Base-by-base conservation (phyloP, 106 monocot genomes). In the Allium sativum region DNA sequence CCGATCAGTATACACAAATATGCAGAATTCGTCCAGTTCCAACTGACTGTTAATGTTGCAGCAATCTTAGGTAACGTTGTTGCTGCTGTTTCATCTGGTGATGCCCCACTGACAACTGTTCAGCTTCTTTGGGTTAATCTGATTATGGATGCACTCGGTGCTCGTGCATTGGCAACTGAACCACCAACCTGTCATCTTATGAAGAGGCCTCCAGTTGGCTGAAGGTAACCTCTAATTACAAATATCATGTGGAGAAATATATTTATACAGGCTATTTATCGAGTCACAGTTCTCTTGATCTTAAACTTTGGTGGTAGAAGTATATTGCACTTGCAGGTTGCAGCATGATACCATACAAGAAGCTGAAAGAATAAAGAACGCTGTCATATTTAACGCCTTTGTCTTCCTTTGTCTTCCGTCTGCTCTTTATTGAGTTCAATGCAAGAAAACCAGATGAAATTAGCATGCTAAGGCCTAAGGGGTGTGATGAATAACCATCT, bases 401-500 rank as follows among this genome's bases (percentile, higher is more conserved):
- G 94, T 95, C 14, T 68, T 95, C 52, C n/a, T n/a, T n/a, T 95
- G 94, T 21, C 94, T n/a, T n/a, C n/a, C n/a, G n/a, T 47, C 71
- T 90, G 95, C 52, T 96, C 43, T 96, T 96, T 70, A 96, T 90
- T 58, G 95, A 96, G 73, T 96, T 96, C 68, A 96, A 96, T 72
- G 86, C 95, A 17, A 76, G 95, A 45, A 96, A 96, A 69, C 95
- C 95, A 14, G 95, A 90, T 56, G 84, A 96, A 74, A 48, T 70
- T 65, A 96, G 90, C 62, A 70, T 90, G 18, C 87, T 96, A 58
- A n/a, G n/a, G n/a, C n/a, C n/a, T n/a, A n/a, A 47, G 19, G 22
- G 90, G 95, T 20, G 66, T 96, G 0, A 84, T 87, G 3, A 87
- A 81, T 43, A 96, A 79, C 58, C 71, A n/a, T 44, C 77, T 90